Base-by-base conservation (phyloP, 2,329 filamentous ascomycete species). In the Thelonectria rubi region DNA sequence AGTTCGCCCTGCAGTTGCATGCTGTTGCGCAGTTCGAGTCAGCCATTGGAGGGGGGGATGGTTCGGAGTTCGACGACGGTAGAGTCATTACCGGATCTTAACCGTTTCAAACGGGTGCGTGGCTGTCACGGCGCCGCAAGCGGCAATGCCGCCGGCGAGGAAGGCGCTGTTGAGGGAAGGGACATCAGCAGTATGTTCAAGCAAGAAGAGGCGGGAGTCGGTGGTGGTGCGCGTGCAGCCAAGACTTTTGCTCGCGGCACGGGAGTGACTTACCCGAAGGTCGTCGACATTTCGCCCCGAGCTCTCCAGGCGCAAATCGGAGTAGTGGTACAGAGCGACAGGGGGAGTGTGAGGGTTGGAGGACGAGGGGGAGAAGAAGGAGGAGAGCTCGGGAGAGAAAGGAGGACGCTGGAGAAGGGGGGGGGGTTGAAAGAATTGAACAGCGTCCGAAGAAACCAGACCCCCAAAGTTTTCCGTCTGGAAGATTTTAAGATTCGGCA, bases 101-200 rank as follows among this genome's bases (percentile, higher is more conserved):
- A 99, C 93, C 12, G 94, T 98, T 81, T 99, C 95, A 81, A 98
- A 98, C 59, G 94, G 94, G 79, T 99, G 95, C 52, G 95, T 98
- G 68, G 96, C 94, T 42, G 94, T 98, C 60, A 99, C 95, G 67
- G 95, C 95, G 75, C 95, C 95, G 80, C 94, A 98, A 68, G 95
- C 95, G 75, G 95, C 95, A 75, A 99, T 91, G 76, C 95, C 95
- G 76, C 95, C 95, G 59, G 95, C 94, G 73, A 98, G 88, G 83
- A 99, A 99, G 64, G 93, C 92, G 69, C 94, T 88, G 71, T 24
- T 61, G 26, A 24, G 53, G 46, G 9, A 17, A n/a, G 17, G 14
- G 30, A 40, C 18, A 18, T 71, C 51, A 65, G 62, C 54, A 43
- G 24, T 40, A 47, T 24, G 46, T 37, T 17, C 32, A n/a, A 51